Evolutionary conservation across 2,329 filamentous ascomycete species (phyloP), one percentile per base, ranked within the genome.

Genomic region (Trichoderma hamatum): DNA sequence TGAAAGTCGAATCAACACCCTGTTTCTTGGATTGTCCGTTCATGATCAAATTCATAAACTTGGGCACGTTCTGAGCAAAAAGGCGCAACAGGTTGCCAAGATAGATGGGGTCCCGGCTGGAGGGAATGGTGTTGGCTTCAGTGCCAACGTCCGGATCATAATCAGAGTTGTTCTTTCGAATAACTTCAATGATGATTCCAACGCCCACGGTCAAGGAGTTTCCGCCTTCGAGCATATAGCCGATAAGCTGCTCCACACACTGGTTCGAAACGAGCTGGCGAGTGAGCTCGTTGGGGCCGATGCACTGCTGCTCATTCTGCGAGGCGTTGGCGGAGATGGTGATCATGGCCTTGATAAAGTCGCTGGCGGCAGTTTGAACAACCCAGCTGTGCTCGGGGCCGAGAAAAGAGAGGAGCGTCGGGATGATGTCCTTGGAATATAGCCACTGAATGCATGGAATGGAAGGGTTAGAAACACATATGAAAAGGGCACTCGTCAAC

Each of bases 111-210:
- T 99, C 96, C 63, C 92, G 90, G 72, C 89, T 91, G 1, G 94
- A 95, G 0, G 95, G 95, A 67, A 90, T 84, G 3, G 92, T 88
- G 72, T 92, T 92, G 32, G 92, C 89, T 70, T 94, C 93, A 60
- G 91, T 89, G 71, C 94, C 90, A 74, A 94, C 92, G 74, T 98
- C 96, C 0, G 96, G 91, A 74, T 99, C 96, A 78, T 99, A 99
- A 80, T 99, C 96, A 0, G 96, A 98, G 79, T 99, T 99, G 81
- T 99, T 99, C 83, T 99, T 99, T 70, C 96, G 89, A 78, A 99
- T 99, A 56, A 99, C 96, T 81, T 99, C 96, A 72, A 99, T 99
- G 39, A 99, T 88, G 75, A 98, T 97, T 24, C 96, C 96, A 13
- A 99, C 96, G 61, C 96, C 96, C 19, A 98, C 96, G 0, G 95